Base-by-base conservation (phyloP, 176 grass and related monocot genomes). In the Carex myosuroides region DNA sequence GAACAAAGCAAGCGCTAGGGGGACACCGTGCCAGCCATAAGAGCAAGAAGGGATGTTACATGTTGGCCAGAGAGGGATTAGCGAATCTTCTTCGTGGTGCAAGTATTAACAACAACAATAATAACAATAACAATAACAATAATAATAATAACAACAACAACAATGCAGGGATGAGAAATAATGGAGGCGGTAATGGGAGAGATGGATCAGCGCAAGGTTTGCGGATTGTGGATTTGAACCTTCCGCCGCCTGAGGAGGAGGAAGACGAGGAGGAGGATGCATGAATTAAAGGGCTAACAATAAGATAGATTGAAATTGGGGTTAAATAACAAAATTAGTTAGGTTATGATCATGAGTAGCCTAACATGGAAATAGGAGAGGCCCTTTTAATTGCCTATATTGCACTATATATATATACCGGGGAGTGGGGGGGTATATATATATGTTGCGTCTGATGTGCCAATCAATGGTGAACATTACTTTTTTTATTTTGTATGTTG, bases 1-100 rank as follows among this genome's bases (percentile, higher is more conserved):
- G 82, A 13, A 87, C 89, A 13, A 85, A 81, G 55, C 95, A 94
- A 35, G 95, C 89, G 8, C 89, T 94, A 0, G 89, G 92, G 0
- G 95, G 95, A 41, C 95, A 97, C 86, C 88, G 90, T 3, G 91
- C 92, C 2, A 97, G 92, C 86, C 95, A 94, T 75, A 92, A 50
- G 67, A 81, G 85, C 52, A 89, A 68, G 89, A 70, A 76, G 68
- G 89, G 92, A 0, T 91, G 92, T 64, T 91, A 79, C 64, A 85
- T 85, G 89, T 67, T 72, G 11, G 63, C 81, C 4, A 90, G 42
- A 80, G 80, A 90, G 21, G 73, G 54, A 59, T 61, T 73, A 50
- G 37, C 60, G 3, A 44, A 21, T 21, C 60, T 50, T 29, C 37
- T 42, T 54, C 41, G 29, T 54, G 62, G 62, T 82, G 59, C 59